Percentiles rank a stretch among this genome's conserved stretches.
Conservation (phyloP, 2,329 filamentous ascomycete species). For the Aspergillus ochraceus region DNA sequence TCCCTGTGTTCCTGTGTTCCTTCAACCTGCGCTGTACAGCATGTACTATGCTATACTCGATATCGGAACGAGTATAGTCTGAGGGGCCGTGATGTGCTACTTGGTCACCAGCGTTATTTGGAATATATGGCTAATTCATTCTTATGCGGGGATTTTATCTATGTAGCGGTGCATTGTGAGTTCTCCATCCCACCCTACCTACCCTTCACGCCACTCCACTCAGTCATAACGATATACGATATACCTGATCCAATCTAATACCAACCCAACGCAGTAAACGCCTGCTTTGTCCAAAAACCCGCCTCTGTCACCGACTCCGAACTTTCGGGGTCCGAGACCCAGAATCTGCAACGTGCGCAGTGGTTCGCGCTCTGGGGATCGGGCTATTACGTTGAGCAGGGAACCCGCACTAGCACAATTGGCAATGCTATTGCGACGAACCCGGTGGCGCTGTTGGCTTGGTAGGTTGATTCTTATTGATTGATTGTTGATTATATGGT, state of each 20-base stretch:
- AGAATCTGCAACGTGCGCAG: conserved; percentile 11
- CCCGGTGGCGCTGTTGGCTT: conserved; percentile 29
- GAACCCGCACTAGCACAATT: conserved; percentile 31
- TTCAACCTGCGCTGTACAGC: no score
- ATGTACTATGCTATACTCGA: no score
- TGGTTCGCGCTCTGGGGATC: conserved; percentile 16
- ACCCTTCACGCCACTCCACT: no score
- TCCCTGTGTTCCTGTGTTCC: no score
- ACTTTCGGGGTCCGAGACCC: not conserved
- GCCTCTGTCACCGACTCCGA: conserved; percentile 27
- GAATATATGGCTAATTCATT: no score
- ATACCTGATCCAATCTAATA: no score
- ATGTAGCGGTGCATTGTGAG: conserved; percentile 31
- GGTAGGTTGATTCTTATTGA: conserved; percentile 14
- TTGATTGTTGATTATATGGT: no score
- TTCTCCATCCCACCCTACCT: not conserved
- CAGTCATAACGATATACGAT: no score
- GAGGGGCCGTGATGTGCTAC: not conserved
- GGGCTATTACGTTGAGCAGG: conserved; percentile 28
- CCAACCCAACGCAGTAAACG: conserved; percentile 20
- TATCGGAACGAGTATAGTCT: no score
- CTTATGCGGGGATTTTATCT: no score
- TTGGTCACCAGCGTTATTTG: not conserved
- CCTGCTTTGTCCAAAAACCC: conserved; percentile 21
- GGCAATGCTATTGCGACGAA: conserved; percentile 22